These are phyloP conservation scores for Tetragonia tetragonoides DNA, from an alignment of 148 eudicot genomes.

Conservation along the genomic window DNA sequence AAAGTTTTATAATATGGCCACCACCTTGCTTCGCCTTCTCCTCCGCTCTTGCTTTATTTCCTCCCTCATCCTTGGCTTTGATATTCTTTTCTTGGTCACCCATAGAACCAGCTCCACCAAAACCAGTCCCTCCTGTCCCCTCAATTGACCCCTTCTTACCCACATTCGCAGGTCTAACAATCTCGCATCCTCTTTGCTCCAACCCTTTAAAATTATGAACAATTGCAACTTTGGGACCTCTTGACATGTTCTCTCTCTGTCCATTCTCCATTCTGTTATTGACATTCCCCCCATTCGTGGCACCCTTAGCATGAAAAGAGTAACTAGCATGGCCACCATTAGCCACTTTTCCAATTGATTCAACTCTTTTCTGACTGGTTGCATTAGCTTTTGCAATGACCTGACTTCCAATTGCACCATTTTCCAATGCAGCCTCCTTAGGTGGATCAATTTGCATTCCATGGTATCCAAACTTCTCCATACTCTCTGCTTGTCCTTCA, in stretches of 20 bases:
- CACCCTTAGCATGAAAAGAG: conserved; percentile 10
- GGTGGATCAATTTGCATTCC: conserved; percentile 22
- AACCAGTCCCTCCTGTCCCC: conserved; percentile 8
- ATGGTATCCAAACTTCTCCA: conserved; percentile 20
- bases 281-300: conserved; percentile 9
- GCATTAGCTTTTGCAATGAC: conserved; percentile 15
- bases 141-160: not conserved
- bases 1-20: conserved; percentile 19
- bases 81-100: conserved; percentile 20
- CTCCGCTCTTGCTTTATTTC: conserved; percentile 25
- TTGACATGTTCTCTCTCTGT: too few species aligned
- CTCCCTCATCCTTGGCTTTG: conserved; percentile 19
- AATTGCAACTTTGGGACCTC: conserved; percentile 16
- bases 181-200: conserved; percentile 17
- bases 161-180: conserved; percentile 1
- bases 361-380: conserved; percentile 21
- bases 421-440: conserved; percentile 16
- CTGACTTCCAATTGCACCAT: conserved; percentile 33
- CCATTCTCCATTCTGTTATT: not conserved
- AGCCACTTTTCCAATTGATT: conserved; percentile 13
- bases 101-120: not conserved
- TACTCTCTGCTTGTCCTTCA: conserved; percentile 11
- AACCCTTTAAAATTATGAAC: conserved; percentile 14
- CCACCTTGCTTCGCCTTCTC: conserved; percentile 25
- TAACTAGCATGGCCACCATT: conserved; percentile 12